Evolutionary conservation across 345 rosid species (phyloP), one percentile per base, ranked within the genome.

Genomic region (Populus davidiana): DNA sequence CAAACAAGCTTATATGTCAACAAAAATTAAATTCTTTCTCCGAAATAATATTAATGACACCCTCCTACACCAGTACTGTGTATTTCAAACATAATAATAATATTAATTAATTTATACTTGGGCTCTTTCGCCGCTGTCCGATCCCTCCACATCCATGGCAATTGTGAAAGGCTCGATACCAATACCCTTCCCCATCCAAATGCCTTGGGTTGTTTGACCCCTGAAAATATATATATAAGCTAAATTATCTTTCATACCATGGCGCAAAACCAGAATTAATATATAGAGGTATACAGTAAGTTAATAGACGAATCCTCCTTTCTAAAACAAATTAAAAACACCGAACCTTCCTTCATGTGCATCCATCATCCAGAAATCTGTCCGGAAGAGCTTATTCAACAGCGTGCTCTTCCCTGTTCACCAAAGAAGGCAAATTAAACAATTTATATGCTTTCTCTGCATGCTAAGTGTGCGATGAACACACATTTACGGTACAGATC

Each of bases 121-220:
- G 64, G 93, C 97, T 74, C 97, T 86, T 84, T 92, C 97, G 83
- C 94, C 89, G 29, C 93, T 91, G 75, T 92, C 94, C 5, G 94
- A 90, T 64, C 97, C 94, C 87, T 92, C 97, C 81, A 92, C 85
- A 85, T 92, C 97, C 91, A 90, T 86, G 27, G 91, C 94, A 80
- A 89, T 62, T 21, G 94, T 92, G 69, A 87, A 90, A 77, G 97
- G 94, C 74, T 90, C 89, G 62, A 90, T 86, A n/a, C 91, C 93
- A 77, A 85, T 74, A 86, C 93, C 90, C 85, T 63, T 89, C 2
- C 93, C 94, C 23, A 90, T 88, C 97, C 94, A 92, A 77, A 90
- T 86, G 8, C 97, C 94, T 83, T 89, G 89, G 31, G 97, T 92
- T 72, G 97, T 92, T 84, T 92, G 94, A 86, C 75, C 87, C 94